Evolutionary conservation across 306 rosid species (phyloP).

Genomic region (Vigna radiata): DNA sequence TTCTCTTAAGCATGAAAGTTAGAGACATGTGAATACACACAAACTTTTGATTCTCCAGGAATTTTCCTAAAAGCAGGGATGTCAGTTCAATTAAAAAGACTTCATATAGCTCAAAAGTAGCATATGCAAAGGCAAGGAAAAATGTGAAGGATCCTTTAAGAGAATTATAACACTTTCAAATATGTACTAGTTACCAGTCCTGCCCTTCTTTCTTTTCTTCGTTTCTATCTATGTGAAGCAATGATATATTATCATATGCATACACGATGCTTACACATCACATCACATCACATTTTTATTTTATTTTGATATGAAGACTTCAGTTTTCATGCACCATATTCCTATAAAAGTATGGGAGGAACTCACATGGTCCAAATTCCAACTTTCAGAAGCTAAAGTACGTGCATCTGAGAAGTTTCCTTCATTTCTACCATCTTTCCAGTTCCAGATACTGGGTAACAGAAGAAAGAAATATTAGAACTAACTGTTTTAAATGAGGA

Average conservation of each 20-base stretch:
- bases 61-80: not conserved
- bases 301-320: not conserved
- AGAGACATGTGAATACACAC: not conserved
- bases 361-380: constrained; percentile 75
- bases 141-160: constrained; percentile 5
- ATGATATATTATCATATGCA: constrained; percentile 12
- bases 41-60: not conserved
- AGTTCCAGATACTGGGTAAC: constrained; percentile 78
- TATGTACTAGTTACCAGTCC: not conserved
- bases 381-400: constrained; percentile 71
- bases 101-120: not conserved
- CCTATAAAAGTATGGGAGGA: constrained; percentile 4
- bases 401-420: constrained; percentile 81
- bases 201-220: not conserved
- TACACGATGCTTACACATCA: not conserved
- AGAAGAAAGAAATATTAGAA: constrained; percentile 36
- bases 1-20: not conserved
- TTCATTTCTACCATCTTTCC: constrained; percentile 73
- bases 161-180: not conserved
- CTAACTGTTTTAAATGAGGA: not conserved
- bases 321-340: not conserved
- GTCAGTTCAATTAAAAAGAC: not conserved
- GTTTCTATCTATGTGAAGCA: not conserved
- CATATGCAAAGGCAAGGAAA: constrained; percentile 27
- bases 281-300: not conserved